Base-by-base conservation (phyloP, 176 grass and related monocot genomes). In the Phragmites australis region DNA sequence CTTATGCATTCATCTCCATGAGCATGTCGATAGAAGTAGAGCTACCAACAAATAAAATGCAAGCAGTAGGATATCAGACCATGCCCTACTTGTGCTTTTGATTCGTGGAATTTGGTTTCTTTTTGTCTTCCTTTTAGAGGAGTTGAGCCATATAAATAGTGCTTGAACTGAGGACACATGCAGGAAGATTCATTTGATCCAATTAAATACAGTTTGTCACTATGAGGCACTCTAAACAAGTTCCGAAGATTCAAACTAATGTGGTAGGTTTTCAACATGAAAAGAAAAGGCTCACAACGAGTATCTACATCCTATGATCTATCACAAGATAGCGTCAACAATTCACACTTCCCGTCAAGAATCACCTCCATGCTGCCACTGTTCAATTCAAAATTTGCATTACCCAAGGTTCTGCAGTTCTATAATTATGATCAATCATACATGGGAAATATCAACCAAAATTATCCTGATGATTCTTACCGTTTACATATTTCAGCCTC, bases 41-140 rank as follows among this genome's bases (percentile, higher is more conserved):
- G 17, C 11, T 78, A 48, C 68, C 31, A 77, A 76, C 42, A 75
- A 16, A 65, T 52, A 70, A 70, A 50, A 79, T 55, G 19, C 25
- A 53, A 62, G 1, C 23, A 32, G 18, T 29, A 64, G 22, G 2
- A n/a, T 21, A 48, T 26, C 46, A 37, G 5, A 68, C 23, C 15
- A 18, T 57, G 40, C 4, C 2, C 11, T 45, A 64, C 42, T 49
- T 50, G 40, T 47, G 5, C 25, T 19, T 41, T 12, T 29, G 55
- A 82, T 74, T 18, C 53, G 63, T 30, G 59, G 22, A 50, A 52
- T 19, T 31, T 23, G 49, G 27, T n/a, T 9, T 48, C 8, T 41
- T 44, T 46, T 72, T 74, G 42, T 66, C 34, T 67, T 51, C 12
- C 0, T 83, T 65, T 31, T 19, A 1, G 9, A 40, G 67, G 22